Evolutionary conservation across 2,329 filamentous ascomycete genomes (phyloP).

Genomic region (Diplodia mutila): DNA sequence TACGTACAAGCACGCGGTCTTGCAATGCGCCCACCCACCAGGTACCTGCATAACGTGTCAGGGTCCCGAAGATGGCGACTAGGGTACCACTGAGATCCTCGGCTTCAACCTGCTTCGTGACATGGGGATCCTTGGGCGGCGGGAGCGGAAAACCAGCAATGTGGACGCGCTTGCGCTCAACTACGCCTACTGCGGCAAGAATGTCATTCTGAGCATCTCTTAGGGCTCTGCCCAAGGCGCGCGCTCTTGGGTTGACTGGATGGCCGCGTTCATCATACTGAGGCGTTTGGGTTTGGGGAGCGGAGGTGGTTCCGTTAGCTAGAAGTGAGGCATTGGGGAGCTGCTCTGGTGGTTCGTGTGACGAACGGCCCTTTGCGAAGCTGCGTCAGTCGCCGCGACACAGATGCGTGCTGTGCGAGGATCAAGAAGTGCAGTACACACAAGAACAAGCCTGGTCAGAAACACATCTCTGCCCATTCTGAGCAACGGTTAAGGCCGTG

Average conservation of each 20-base stretch:
- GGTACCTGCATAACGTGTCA: constrained; percentile 12
- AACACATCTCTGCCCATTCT: constrained; percentile 27
- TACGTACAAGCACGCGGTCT: constrained; percentile 23
- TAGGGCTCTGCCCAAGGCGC: constrained; percentile 44
- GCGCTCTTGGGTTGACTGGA: constrained; percentile 48
- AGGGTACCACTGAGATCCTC: constrained; percentile 24
- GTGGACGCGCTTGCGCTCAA: constrained; percentile 43
- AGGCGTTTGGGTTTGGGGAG: constrained; percentile 18
- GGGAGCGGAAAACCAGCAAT: constrained; percentile 11
- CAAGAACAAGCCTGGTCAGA: constrained; percentile 26
- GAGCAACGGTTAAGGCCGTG: neutral
- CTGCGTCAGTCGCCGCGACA: neutral
- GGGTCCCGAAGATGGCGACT: constrained; percentile 9
- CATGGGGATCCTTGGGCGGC: constrained; percentile 18
- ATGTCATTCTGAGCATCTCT: constrained; percentile 54
- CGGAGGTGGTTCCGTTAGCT: neutral
- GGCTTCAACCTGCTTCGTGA: constrained; percentile 19
- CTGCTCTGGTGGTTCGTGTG: constrained; percentile 41
- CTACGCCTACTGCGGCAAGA: constrained; percentile 52
- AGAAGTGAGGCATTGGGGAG: constrained; percentile 23
- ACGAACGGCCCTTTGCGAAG: constrained; percentile 43
- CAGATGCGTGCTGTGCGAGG: too few species aligned
- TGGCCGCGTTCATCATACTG: constrained; percentile 51
- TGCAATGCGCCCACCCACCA: constrained; percentile 25
- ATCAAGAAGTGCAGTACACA: constrained; percentile 1